phyloP scores from a whole-genome alignment of 345 rosid species.

The Salix viminalis region DNA sequence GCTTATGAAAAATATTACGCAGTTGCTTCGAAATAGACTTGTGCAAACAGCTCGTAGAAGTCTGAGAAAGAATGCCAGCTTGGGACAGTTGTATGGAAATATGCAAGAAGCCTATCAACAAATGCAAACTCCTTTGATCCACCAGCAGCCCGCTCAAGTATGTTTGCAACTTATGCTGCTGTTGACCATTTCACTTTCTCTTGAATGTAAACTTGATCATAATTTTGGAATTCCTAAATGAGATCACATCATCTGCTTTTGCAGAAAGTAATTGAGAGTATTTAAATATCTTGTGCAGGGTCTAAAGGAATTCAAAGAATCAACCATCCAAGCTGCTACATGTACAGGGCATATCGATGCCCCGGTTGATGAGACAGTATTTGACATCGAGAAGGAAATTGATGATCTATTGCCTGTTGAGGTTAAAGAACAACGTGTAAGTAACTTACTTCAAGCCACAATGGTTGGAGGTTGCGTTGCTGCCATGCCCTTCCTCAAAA shows the following conservation, averaged over 20 bases:
- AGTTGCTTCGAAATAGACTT: conserved; percentile 29
- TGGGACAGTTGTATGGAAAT: conserved; percentile 28
- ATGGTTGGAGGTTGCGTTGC: conserved; percentile 34
- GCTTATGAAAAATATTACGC: background rate
- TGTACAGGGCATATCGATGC: conserved; percentile 28
- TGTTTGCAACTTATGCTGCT: background rate
- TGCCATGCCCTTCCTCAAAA: conserved; percentile 36
- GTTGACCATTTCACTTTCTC: background rate
- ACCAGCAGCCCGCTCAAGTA: conserved; percentile 24
- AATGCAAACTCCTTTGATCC: conserved; percentile 32
- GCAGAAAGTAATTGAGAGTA: background rate
- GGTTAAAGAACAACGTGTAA: conserved; percentile 26
- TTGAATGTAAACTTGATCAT: background rate
- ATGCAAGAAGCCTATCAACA: conserved; percentile 32
- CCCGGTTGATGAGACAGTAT: conserved; percentile 29
- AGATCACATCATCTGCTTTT: background rate
- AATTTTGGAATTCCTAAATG: background rate
- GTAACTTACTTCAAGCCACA: conserved; percentile 27
- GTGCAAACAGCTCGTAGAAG: conserved; percentile 21
- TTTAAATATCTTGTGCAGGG: conserved; percentile 16
- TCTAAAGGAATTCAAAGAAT: conserved; percentile 25
- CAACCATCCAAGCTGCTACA: conserved; percentile 32
- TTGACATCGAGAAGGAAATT: conserved; percentile 32
- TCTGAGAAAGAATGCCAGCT: conserved; percentile 24
- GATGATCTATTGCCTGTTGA: conserved; percentile 30